Conservation (phyloP, 108 stramenopile species). For the Nannochloropsis gaditana region DNA sequence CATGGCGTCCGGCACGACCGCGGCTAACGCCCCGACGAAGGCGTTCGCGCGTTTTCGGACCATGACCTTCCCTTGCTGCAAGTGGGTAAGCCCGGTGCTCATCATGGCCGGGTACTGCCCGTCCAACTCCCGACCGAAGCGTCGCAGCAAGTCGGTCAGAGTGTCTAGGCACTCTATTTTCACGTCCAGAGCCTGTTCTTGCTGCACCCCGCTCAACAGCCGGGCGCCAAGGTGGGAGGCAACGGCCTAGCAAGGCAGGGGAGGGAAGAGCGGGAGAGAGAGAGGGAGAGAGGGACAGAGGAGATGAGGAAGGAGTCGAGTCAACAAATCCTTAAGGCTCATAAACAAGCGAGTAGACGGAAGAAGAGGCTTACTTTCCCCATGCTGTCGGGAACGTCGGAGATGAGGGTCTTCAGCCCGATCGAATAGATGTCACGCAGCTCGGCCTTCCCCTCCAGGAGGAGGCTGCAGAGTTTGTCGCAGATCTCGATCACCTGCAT, state of each 20-base stretch:
- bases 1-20: constrained; percentile 39
- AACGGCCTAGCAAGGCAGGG: constrained; percentile 47
- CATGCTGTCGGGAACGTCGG: constrained; percentile 74
- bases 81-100: constrained; percentile 63
- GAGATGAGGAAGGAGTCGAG: neutral
- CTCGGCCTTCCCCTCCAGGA: constrained; percentile 85
- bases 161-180: constrained; percentile 72
- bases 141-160: constrained; percentile 73
- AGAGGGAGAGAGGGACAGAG: neutral
- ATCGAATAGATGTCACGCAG: constrained; percentile 95
- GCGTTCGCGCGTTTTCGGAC: constrained; percentile 86
- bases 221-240: constrained; percentile 63
- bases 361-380: constrained; percentile 50
- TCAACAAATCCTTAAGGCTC: too few relatives aligned
- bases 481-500: constrained; percentile 56
- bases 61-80: constrained; percentile 56
- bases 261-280: constrained; percentile 15
- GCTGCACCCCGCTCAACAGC: constrained; percentile 69
- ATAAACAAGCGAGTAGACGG: neutral
- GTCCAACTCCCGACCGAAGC: constrained; percentile 69
- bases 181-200: constrained; percentile 32
- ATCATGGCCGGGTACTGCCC: constrained; percentile 72
- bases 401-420: constrained; percentile 88
- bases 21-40: constrained; percentile 75
- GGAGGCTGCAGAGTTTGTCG: constrained; percentile 79